These are phyloP conservation scores for Erodium moschatum DNA, from an alignment of 441 rosid genomes.

Conservation along the genomic window DNA sequence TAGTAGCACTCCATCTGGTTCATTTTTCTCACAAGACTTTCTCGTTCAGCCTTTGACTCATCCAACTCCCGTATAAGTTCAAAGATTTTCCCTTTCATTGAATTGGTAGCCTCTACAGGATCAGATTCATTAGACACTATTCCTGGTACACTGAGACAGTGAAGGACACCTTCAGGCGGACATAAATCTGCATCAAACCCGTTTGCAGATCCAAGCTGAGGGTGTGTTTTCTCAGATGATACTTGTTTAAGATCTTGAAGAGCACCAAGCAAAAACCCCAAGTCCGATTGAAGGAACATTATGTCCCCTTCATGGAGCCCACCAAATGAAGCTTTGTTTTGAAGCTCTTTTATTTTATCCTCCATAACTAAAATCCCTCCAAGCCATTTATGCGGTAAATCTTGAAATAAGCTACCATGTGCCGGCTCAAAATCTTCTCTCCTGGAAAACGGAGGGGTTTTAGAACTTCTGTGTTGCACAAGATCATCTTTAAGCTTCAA, in stretches of 20 bases:
- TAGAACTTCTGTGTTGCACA: constrained; percentile 37
- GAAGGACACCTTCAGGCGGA: constrained; percentile 80
- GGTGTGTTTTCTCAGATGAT: constrained; percentile 35
- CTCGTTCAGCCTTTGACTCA: constrained; percentile 80
- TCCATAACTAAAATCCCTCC: constrained; percentile 63
- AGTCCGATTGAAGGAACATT: constrained; percentile 48
- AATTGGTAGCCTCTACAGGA: constrained; percentile 46
- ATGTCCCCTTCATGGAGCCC: constrained; percentile 60
- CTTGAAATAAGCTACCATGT: constrained; percentile 37
- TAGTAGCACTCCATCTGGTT: constrained; percentile 98
- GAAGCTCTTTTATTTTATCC: constrained; percentile 65
- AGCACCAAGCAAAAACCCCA: constrained; percentile 52
- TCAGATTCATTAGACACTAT: constrained; percentile 52
- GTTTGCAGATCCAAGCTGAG: constrained; percentile 32
- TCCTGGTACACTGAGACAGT: constrained; percentile 53
- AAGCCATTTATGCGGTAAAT: constrained; percentile 48
- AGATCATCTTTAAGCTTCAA: constrained; percentile 64
- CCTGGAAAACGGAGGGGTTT: constrained; percentile 30
- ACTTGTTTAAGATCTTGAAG: constrained; percentile 70
- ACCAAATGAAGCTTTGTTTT: constrained; percentile 56
- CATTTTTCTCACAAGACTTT: constrained; percentile 81
- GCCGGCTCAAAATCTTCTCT: constrained; percentile 30
- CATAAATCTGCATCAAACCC: constrained; percentile 56
- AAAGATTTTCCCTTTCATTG: constrained; percentile 65
- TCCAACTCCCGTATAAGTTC: constrained; percentile 86